Evolutionary conservation across 345 rosid species (phyloP).

Genomic region (Salix koriyanagi): DNA sequence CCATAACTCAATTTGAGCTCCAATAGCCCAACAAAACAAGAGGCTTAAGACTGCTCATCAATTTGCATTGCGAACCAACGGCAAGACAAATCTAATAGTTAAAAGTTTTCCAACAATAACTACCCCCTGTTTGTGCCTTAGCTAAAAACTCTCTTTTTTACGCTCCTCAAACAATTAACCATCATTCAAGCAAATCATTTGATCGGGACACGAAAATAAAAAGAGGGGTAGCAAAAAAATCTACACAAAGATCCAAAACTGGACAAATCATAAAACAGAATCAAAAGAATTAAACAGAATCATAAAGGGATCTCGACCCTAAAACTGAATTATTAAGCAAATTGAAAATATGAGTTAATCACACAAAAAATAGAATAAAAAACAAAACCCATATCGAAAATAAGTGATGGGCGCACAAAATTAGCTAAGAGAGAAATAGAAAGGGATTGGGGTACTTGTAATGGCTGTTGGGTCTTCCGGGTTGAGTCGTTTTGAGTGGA

Average conservation of each 20-base stretch:
- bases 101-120: not conserved
- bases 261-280: not conserved
- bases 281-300: not conserved
- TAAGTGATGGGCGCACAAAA: not conserved
- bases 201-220: not conserved
- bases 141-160: not conserved
- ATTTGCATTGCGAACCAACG: not conserved
- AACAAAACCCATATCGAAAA: not conserved
- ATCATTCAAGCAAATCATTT: not conserved
- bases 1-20: too few relatives aligned
- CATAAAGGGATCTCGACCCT: not conserved
- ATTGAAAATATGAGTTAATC: not conserved
- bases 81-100: not conserved
- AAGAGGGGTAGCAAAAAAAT: not conserved
- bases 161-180: not conserved
- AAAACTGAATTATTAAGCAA: not conserved
- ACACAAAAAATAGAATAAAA: not conserved
- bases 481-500: constrained; percentile 22
- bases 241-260: not conserved
- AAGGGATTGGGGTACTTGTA: constrained; percentile 27
- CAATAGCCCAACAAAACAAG: not conserved
- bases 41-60: not conserved
- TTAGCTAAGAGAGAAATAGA: not conserved
- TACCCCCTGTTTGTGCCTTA: not conserved
- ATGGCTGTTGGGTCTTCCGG: constrained; percentile 27